These are phyloP conservation scores for Elongisporangium senticosum DNA, from an alignment of 352 stramenopile genomes.

Conservation along the genomic window DNA sequence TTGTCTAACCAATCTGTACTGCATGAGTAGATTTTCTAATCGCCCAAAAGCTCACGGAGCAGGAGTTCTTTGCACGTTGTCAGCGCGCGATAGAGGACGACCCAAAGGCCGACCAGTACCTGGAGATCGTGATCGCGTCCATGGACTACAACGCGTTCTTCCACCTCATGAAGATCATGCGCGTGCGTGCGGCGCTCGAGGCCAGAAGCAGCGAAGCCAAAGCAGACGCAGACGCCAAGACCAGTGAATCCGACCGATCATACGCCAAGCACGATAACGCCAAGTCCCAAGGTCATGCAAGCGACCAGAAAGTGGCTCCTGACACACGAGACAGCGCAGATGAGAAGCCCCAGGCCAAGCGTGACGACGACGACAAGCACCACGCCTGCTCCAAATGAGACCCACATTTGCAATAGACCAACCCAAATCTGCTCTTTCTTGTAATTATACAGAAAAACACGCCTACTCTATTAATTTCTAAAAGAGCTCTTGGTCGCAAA, in stretches of 20 bases:
- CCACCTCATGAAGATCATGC: constrained; percentile 70
- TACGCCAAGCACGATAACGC: neutral
- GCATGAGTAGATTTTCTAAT: constrained; percentile 38
- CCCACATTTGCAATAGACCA: neutral
- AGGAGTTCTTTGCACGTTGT: constrained; percentile 52
- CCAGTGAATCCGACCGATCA: neutral
- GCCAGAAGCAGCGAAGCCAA: constrained; percentile 27
- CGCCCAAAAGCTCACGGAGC: constrained; percentile 39
- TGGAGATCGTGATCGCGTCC: constrained; percentile 71
- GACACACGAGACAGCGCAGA: neutral
- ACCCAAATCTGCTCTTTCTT: neutral
- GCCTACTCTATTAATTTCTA: neutral
- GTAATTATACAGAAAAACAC: neutral
- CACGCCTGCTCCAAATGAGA: neutral
- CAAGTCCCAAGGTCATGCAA: neutral
- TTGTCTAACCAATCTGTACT: neutral
- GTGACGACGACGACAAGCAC: neutral
- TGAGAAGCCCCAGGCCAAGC: neutral
- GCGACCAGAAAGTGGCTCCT: neutral
- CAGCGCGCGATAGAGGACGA: constrained; percentile 50
- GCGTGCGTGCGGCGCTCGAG: constrained; percentile 38
- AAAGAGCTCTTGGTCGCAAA: no score
- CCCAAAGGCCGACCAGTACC: constrained; percentile 54
- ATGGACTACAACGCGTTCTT: constrained; percentile 79
- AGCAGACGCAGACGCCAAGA: neutral